Percentiles rank a stretch among this genome's conserved stretches.
phyloP scores from a whole-genome alignment of 495 filamentous ascomycete species.

The Mycothermus thermophilus region DNA sequence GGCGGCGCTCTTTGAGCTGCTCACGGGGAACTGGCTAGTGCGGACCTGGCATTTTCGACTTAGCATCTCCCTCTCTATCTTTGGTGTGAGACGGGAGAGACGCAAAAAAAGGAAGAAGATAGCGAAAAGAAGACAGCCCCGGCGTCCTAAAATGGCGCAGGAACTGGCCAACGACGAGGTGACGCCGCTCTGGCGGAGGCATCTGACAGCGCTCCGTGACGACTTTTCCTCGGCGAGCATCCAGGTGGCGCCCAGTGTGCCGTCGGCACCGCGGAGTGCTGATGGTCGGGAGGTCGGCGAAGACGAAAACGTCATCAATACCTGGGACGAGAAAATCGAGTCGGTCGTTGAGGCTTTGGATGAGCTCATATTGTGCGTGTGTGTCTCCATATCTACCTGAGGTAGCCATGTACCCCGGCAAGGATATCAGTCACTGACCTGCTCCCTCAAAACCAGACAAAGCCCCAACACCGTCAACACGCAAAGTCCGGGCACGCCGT shows the following conservation, averaged over 20 bases:
- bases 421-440: neutral
- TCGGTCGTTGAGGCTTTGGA: slow-evolving; percentile 15
- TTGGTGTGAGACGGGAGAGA: no score
- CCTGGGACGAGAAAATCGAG: slow-evolving; percentile 13
- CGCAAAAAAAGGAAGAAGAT: no score
- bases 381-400: no score
- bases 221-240: slow-evolving; percentile 8
- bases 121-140: no score
- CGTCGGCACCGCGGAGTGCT: neutral
- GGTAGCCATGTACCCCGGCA: no score
- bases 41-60: no score
- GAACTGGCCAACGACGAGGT: slow-evolving; percentile 8
- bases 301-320: neutral
- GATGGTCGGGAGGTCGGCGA: slow-evolving; percentile 2
- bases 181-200: slow-evolving; percentile 9
- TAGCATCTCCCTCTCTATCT: no score
- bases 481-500: slow-evolving; percentile 9
- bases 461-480: slow-evolving; percentile 6
- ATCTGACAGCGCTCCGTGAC: slow-evolving; percentile 5
- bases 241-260: slow-evolving; percentile 4
- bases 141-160: slow-evolving; percentile 1
- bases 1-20: no score
- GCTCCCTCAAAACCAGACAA: slow-evolving; percentile 4
- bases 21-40: no score
- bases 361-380: slow-evolving; percentile 5